Evolutionary conservation across 805 yeast species (phyloP), one percentile per base, ranked within the genome.

Genomic region (Metschnikowia vanudenii): DNA sequence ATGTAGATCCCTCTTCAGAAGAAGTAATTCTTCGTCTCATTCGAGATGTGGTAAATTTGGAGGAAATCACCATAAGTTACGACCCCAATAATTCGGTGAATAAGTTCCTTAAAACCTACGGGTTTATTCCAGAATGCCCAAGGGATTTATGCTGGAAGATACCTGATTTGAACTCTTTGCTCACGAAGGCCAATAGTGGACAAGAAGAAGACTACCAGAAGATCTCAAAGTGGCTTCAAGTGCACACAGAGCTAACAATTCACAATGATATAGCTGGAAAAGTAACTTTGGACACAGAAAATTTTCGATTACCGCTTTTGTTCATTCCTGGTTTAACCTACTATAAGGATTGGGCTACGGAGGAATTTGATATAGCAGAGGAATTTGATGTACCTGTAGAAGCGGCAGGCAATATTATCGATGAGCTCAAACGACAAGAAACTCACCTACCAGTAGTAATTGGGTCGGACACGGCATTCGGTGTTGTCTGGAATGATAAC

Each of bases 1-100:
- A 82, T 56, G 68, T 79, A n/a, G 85, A 80, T 59, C 62, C 71
- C 7, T 28, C 39, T 0, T 71, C 64, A 4, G 56, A 65, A 4
- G 83, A 79, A 41, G 63, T 80, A 4, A 26, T 80, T 0, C 61
- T 81, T 11, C 55, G 59, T 8, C 37, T 50, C 17, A 38, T 61
- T 31, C 48, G 20, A 2, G 7, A 40, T 6, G 51, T 55, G 18
- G 35, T 26, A 3, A 13, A 43, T 3, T 31, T 22, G 6, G 42
- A 45, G 14, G 59, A 55, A 39, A 37, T 55, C 28, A 46, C 51
- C 32, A 55, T 55, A 7, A 46, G 53, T 17, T 55, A 55, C 46
- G 50, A 50, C 18, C 56, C 53, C 6, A 20, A 11, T 11, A 43
- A 45, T 10, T 34, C 26, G 20, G 37, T 50, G 34, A 37, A 44